These are phyloP conservation scores for Schwanniomyces etchellsii DNA, from an alignment of 1,139 yeast genomes.

Conservation along the genomic window DNA sequence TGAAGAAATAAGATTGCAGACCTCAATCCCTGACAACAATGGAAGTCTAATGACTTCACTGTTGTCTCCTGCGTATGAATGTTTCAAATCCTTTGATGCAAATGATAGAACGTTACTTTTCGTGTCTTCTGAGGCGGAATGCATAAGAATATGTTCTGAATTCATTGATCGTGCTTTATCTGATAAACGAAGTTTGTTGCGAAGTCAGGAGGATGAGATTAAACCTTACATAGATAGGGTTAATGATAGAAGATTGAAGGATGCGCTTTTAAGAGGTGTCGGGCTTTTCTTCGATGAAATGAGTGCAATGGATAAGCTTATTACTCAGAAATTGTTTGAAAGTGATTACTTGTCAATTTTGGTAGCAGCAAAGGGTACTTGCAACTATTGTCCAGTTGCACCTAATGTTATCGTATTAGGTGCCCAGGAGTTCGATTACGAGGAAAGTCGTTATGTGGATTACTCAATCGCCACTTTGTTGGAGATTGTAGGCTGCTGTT, in stretches of 20 bases:
- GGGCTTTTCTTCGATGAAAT: slow-evolving; percentile 61
- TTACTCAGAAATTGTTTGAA: slow-evolving; percentile 50
- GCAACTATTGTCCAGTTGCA: slow-evolving; percentile 47
- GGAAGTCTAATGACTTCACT: slow-evolving; percentile 48
- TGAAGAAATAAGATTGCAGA: slow-evolving; percentile 53
- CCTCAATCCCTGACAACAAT: slow-evolving; percentile 40
- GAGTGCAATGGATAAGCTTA: slow-evolving; percentile 45
- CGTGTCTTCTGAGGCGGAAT: slow-evolving; percentile 50
- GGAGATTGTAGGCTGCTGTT: slow-evolving; percentile 69
- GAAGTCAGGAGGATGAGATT: slow-evolving; percentile 27
- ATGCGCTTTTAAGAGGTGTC: slow-evolving; percentile 54
- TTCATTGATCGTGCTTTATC: slow-evolving; percentile 30
- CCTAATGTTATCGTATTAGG: slow-evolving; percentile 59
- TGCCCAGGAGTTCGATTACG: slow-evolving; percentile 68
- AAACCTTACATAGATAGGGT: slow-evolving; percentile 39
- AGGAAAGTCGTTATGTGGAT: slow-evolving; percentile 64
- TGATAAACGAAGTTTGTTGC: slow-evolving; percentile 20
- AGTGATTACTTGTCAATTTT: slow-evolving; percentile 48
- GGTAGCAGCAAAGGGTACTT: slow-evolving; percentile 54
- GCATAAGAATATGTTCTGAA: slow-evolving; percentile 47
- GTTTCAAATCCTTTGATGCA: not conserved
- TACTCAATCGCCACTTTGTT: slow-evolving; percentile 61
- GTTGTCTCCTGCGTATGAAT: slow-evolving; percentile 34
- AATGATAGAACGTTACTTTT: slow-evolving; percentile 44
- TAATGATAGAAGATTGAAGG: slow-evolving; percentile 40